A percentile compares a stretch with the other conserved stretches of the same genome.
Evolutionary conservation across 2,329 filamentous ascomycete genomes (phyloP).

Genomic region (Alternaria incomplexa): DNA sequence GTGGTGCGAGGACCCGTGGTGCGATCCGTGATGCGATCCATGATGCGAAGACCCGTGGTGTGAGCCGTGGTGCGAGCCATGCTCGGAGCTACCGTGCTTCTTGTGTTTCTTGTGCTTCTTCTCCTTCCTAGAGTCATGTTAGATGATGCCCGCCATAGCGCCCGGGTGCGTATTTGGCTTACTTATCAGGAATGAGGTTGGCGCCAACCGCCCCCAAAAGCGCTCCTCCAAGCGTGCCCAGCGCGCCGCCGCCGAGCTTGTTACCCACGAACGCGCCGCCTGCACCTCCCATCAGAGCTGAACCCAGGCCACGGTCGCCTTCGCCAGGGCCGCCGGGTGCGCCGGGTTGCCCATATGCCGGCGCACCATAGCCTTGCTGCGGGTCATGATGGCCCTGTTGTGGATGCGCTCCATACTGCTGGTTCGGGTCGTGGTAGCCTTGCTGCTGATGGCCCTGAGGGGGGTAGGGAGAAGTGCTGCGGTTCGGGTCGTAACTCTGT

Average conservation of each 20-base stretch:
- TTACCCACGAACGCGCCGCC: slow-evolving; percentile 63
- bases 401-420: slow-evolving; percentile 28
- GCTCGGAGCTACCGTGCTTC: slow-evolving; percentile 41
- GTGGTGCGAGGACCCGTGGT: slow-evolving; percentile 1
- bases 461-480: slow-evolving; percentile 45
- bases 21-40: slow-evolving; percentile 7
- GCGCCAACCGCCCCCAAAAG: slow-evolving; percentile 63
- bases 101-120: slow-evolving; percentile 46
- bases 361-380: slow-evolving; percentile 33
- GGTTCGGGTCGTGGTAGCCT: slow-evolving; percentile 24
- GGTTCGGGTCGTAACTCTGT: slow-evolving; percentile 45
- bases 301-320: slow-evolving; percentile 64
- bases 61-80: slow-evolving; percentile 29
- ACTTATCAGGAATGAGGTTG: slow-evolving; percentile 57
- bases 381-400: slow-evolving; percentile 15
- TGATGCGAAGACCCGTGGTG: slow-evolving; percentile 12
- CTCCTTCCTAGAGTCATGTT: slow-evolving; percentile 22
- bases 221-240: slow-evolving; percentile 60
- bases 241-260: slow-evolving; percentile 59
- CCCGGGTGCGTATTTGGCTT: slow-evolving; percentile 9
- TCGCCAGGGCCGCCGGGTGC: slow-evolving; percentile 42
- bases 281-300: slow-evolving; percentile 60
- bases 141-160: not conserved
- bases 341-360: slow-evolving; percentile 50
- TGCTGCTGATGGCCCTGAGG: slow-evolving; percentile 35